Evolutionary conservation across 805 yeast genomes (phyloP), one percentile per base, ranked within the genome.

Genomic region (Candida montana): DNA sequence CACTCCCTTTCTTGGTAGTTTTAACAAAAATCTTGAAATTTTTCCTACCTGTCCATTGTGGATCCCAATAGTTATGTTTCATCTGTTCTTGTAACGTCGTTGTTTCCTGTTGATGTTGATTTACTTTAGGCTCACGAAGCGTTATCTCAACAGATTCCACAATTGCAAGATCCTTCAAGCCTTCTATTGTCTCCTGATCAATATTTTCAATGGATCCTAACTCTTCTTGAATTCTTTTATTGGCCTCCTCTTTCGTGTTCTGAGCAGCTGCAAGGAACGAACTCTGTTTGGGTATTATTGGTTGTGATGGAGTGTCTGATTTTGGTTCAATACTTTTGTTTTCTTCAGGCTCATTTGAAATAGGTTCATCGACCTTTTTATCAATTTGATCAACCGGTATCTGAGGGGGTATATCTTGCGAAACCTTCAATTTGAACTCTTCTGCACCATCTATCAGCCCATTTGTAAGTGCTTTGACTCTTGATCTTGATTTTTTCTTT

Each of bases 21-120:
- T 67, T 68, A 3, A 57, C 58, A 53, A 71, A 71, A 5, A 45
- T 55, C 40, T 71, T 71, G 46, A 63, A 69, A 46, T 69, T 69
- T 44, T 61, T 67, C 11, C 72, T 47, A 1, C 54, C 58, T 17
- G 49, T 40, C 64, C 67, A 60, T 15, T 48, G 49, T 1, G 47
- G 42, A 30, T 45, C 44, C 47, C 47, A 44, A 18, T 37, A 30
- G 12, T 26, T 33, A 12, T 26, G 23, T 5, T 27, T 41, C 24
- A 33, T 37, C 30, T 41, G 45, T 17, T 41, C 33, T 30, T 41
- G 41, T 10, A 41, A 18, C 3, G 45, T 42, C 21, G 45, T 33
- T 29, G 33, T 38, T 11, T 7, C 27, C 9, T 19, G 10, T 20
- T 19, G 41, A 33, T 33, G 19, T 12, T 18, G 26, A 8, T n/a